These are phyloP conservation scores for Diaporthe citrichinensis DNA, from an alignment of 2,329 filamentous ascomycete genomes.

Conservation along the genomic window DNA sequence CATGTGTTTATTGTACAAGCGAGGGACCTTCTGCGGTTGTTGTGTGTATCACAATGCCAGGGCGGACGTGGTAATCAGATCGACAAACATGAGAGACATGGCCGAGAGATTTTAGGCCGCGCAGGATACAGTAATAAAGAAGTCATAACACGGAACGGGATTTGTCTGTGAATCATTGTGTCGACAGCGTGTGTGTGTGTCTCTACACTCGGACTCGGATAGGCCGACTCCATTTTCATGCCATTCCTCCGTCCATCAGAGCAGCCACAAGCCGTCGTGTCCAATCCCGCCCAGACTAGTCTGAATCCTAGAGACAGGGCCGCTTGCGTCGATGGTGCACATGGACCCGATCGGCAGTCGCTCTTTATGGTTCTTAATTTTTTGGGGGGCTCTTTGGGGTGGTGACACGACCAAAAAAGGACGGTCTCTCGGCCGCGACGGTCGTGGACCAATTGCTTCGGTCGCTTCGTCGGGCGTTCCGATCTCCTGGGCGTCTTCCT, in stretches of 20 bases:
- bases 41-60: not conserved
- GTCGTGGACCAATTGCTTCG: conserved; percentile 2
- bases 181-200: not conserved
- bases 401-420: not conserved
- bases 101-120: not conserved
- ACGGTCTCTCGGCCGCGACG: conserved; percentile 4
- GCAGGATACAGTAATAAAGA: not conserved
- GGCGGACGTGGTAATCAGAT: not conserved
- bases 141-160: not conserved
- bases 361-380: not conserved
- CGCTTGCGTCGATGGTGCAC: conserved; percentile 13
- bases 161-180: not conserved
- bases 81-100: conserved; percentile 3
- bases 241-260: conserved; percentile 3
- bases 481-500: not conserved
- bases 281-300: conserved; percentile 4
- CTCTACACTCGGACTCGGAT: conserved; percentile 11
- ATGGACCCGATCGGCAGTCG: not conserved
- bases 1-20: not conserved
- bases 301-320: not conserved
- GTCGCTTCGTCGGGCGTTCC: conserved; percentile 8
- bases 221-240: conserved; percentile 9
- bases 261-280: conserved; percentile 5
- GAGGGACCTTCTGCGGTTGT: not conserved
- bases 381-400: not conserved